phyloP scores from a whole-genome alignment of 2,329 filamentous ascomycete species.

The Aspergillus quadricinctus region DNA sequence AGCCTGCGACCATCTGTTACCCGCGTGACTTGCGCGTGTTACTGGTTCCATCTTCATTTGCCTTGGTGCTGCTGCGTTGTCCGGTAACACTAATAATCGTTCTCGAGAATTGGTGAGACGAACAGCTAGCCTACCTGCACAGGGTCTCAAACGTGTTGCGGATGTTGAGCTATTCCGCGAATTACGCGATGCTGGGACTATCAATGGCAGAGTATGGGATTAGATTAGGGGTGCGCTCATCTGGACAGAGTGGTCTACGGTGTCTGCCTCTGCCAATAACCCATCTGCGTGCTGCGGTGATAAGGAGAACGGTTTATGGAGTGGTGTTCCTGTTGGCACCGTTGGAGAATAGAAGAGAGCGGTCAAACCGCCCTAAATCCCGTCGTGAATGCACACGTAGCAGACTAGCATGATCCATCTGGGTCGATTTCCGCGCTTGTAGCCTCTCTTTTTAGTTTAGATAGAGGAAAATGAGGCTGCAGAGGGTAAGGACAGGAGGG shows the following conservation, averaged over 20 bases:
- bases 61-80: background rate
- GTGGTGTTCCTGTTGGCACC: constrained; percentile 6
- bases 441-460: constrained; percentile 6
- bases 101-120: background rate
- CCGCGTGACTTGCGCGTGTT: background rate
- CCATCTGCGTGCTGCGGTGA: background rate
- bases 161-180: background rate
- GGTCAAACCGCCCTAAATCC: constrained; percentile 18
- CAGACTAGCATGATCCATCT: constrained; percentile 20
- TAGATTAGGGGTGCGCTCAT: too few species aligned
- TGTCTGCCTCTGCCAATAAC: background rate
- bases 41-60: background rate
- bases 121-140: background rate
- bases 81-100: background rate
- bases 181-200: too few species aligned
- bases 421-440: constrained; percentile 16
- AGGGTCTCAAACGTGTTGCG: background rate
- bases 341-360: constrained; percentile 7
- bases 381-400: constrained; percentile 35
- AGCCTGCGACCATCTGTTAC: background rate
- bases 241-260: background rate
- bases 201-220: background rate
- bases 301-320: background rate
- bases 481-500: background rate
- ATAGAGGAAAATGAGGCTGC: constrained; percentile 1